Evolutionary conservation across 768 basidiomycete species (phyloP), one percentile per base, ranked within the genome.

Genomic region (Holtermannia corniformis): DNA sequence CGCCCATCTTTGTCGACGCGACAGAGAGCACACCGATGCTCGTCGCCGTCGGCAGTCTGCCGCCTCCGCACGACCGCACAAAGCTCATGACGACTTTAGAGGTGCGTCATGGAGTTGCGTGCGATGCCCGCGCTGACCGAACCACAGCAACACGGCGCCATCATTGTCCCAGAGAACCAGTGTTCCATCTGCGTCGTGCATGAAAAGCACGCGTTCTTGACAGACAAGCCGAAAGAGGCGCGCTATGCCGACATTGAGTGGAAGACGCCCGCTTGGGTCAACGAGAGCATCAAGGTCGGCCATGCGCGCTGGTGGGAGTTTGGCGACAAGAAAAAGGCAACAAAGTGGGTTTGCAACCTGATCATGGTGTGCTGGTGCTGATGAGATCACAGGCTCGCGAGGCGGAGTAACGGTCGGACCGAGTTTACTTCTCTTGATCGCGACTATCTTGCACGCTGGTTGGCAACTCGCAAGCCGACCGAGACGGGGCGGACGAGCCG

Each of bases 381-480:
- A n/a, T n/a, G n/a, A n/a, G n/a, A n/a, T n/a, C n/a, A n/a, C n/a
- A n/a, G n/a, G n/a, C 10, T 37, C 32, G 16, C 32, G 32, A 37
- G 32, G 32, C 7, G 32, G 32, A 37, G 32, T 37, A 37, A 37
- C 16, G 32, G 32, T 7, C 32, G 54, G 26, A 56, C 50, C 43
- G 50, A 48, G n/a, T 56, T 56, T 26, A 56, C 50, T 21, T 24
- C 55, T 13, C 21, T 21, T n/a, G 55, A 56, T 45, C 16, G 55
- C 42, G 55, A 56, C 20, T 48, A 48, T 40, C 27, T 56, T 14
- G 55, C 55, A 3, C 44, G 55, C 7, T 56, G 55, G 55, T 22
- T 56, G 25, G 55, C 55, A 4, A 48, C n/a, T 11, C 28, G 51
- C 26, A 43, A 41, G 42, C 55, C 55, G 7, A 27, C 28, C 32